phyloP scores from a whole-genome alignment of 176 grass and related monocot genomes.

The Neostapfia colusana region DNA sequence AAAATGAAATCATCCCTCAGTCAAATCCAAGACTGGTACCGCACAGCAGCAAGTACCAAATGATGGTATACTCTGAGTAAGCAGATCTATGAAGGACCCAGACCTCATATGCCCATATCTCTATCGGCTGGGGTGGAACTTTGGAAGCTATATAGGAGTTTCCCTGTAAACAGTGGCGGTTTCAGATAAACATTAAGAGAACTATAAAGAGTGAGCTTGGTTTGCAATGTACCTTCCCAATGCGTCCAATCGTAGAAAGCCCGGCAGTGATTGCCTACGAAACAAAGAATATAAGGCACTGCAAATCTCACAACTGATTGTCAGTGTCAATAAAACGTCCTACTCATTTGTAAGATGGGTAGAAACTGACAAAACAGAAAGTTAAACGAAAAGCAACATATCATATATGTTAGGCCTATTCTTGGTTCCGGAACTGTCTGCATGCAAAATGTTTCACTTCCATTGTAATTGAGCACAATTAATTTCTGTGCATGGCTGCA shows the following conservation, averaged over 20 bases:
- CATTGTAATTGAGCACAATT: too few species aligned
- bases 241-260: slow-evolving; percentile 68
- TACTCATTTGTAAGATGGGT: background rate
- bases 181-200: slow-evolving; percentile 23
- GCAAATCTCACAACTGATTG: background rate
- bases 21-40: slow-evolving; percentile 10
- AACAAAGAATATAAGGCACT: slow-evolving; percentile 19
- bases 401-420: background rate
- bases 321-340: background rate
- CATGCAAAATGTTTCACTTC: too few species aligned
- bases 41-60: background rate
- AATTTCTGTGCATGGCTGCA: too few species aligned
- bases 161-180: slow-evolving; percentile 50
- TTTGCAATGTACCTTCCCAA: slow-evolving; percentile 60
- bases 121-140: slow-evolving; percentile 66
- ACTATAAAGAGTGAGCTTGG: slow-evolving; percentile 22
- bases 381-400: slow-evolving; percentile 11
- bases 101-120: slow-evolving; percentile 96
- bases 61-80: background rate
- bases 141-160: slow-evolving; percentile 70
- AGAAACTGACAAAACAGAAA: slow-evolving; percentile 3
- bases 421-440: too few species aligned
- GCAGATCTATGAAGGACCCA: slow-evolving; percentile 6
- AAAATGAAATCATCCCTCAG: slow-evolving; percentile 14
- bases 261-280: slow-evolving; percentile 73